Evolutionary conservation across 371 early-diverging fungal species (phyloP), one percentile per base, ranked within the genome.

Genomic region (Syncephalastrum contaminatum): DNA sequence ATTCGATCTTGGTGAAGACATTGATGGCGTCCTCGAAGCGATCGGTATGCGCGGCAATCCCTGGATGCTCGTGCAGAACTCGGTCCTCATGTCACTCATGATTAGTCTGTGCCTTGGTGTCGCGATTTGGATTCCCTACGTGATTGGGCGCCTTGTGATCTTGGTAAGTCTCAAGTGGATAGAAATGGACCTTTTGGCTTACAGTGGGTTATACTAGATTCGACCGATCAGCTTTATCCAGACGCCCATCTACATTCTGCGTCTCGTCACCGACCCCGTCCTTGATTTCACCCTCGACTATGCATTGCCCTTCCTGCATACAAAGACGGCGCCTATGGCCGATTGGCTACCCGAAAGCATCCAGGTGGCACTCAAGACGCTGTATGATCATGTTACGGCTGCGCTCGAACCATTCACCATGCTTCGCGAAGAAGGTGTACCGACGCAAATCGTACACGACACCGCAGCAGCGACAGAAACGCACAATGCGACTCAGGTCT

Each of bases 1-100:
- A 6, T 79, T 77, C 43, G 61, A 76, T 50, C 78, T 78, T 20
- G 77, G 72, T 27, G 93, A 88, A 30, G 92, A 89, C 39, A 72
- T 88, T 24, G 91, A 92, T 50, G 92, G 90, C 10, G 77, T 95
- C 24, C 66, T 96, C 42, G 96, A 93, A 56, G 87, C 93, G 4
- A 81, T 96, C 51, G 97, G 97, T 6, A 86, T 96, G 75, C 81
- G 88, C 7, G 97, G 96, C 0, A 90, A 92, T 8, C 59, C 88
- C 15, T 81, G 85, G 71, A 76, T 85, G 49, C 66, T 94, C 0
- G 47, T 86, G 12, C 93, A 94, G 63, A 93, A 93, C 64, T 88
- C 88, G 21, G 74, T 88, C 2, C 72, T 94, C 36, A 91, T 93
- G 63, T 65, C 87, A 2, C 58, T 92, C 4, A 67, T 95, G 61